phyloP scores from a whole-genome alignment of 257 asterid genomes.

The Jacaranda mimosifolia region DNA sequence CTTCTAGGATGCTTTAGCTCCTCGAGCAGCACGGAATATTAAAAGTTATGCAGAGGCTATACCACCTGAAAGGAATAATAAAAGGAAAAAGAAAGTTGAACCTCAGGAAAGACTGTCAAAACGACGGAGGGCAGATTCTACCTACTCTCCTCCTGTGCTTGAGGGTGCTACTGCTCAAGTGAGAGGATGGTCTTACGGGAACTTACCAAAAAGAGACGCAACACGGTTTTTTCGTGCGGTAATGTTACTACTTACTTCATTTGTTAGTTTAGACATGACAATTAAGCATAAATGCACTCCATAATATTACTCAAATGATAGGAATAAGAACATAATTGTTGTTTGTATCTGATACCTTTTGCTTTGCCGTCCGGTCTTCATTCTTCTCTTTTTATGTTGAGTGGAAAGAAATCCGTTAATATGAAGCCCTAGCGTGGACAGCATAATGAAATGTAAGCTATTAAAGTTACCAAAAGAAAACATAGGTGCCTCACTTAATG shows the following conservation, averaged over 20 bases:
- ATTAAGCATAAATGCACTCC: constrained; percentile 8
- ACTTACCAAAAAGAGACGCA: constrained; percentile 95
- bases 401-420: background rate
- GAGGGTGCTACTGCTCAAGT: constrained; percentile 98
- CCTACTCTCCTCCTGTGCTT: constrained; percentile 72
- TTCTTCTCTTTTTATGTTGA: constrained; percentile 3
- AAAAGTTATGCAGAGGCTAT: constrained; percentile 91
- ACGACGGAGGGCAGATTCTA: constrained; percentile 85
- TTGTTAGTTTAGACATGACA: background rate
- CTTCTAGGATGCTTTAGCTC: constrained; percentile 87
- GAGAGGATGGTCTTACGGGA: constrained; percentile 96
- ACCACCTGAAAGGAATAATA: constrained; percentile 70
- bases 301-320: constrained; percentile 11
- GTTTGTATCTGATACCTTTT: constrained; percentile 11
- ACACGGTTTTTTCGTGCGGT: constrained; percentile 95
- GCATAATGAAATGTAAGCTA: background rate
- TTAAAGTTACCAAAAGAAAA: background rate
- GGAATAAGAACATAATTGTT: constrained; percentile 1
- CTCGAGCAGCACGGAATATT: constrained; percentile 95
- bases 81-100: constrained; percentile 84
- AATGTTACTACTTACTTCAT: constrained; percentile 38
- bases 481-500: background rate
- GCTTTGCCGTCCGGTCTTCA: constrained; percentile 4
- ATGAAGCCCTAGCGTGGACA: background rate
- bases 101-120: constrained; percentile 80